A percentile compares a stretch with the other conserved stretches of the same genome.
These are phyloP conservation scores for Alternaria longipes DNA, from an alignment of 2,329 filamentous ascomycete genomes.

Conservation along the genomic window DNA sequence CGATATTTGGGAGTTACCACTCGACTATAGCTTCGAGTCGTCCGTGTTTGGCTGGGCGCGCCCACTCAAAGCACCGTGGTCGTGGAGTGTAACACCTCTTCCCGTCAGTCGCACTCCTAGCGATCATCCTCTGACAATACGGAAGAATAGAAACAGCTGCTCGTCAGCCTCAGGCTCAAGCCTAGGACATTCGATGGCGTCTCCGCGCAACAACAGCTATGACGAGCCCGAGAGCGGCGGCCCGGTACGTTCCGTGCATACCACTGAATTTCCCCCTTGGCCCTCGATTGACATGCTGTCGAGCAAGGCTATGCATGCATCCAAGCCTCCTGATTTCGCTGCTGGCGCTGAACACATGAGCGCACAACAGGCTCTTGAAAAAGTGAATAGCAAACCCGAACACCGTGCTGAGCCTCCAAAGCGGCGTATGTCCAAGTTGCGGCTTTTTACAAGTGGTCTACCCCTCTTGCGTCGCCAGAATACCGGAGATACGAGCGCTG, in stretches of 20 bases:
- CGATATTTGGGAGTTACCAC: slow-evolving; percentile 37
- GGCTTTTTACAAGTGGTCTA: slow-evolving; percentile 30
- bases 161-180: slow-evolving; percentile 42
- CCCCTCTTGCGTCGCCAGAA: slow-evolving; percentile 33
- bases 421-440: slow-evolving; percentile 30
- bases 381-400: slow-evolving; percentile 5
- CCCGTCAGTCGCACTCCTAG: slow-evolving; percentile 43
- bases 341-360: slow-evolving; percentile 12
- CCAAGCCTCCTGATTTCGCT: neutral
- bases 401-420: slow-evolving; percentile 5
- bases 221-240: slow-evolving; percentile 13
- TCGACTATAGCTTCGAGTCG: slow-evolving; percentile 19
- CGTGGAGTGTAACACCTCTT: slow-evolving; percentile 38
- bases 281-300: slow-evolving; percentile 21
- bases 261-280: slow-evolving; percentile 16
- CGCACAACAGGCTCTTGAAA: slow-evolving; percentile 22
- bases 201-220: slow-evolving; percentile 25
- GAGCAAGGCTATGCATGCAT: neutral
- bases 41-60: slow-evolving; percentile 26
- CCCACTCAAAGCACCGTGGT: slow-evolving; percentile 29
- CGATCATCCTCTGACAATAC: slow-evolving; percentile 43
- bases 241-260: slow-evolving; percentile 13
- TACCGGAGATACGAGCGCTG: slow-evolving; percentile 24
- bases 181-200: slow-evolving; percentile 23
- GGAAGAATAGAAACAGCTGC: slow-evolving; percentile 44